phyloP scores from a whole-genome alignment of 129 eudicot species.

The Tagetes patula region DNA sequence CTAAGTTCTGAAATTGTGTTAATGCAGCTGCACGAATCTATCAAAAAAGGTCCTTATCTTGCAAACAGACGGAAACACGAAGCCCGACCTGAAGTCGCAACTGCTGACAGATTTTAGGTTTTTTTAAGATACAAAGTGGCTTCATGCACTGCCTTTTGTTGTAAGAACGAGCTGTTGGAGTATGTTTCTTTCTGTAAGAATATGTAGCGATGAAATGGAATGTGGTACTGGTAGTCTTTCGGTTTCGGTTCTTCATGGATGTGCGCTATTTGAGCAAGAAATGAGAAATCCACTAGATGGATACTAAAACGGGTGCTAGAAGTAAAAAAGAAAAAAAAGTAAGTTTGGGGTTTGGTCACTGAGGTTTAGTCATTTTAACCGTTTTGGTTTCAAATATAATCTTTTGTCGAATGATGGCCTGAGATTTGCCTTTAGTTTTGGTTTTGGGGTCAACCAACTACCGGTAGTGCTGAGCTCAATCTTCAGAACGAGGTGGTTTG shows the following conservation, averaged over 20 bases:
- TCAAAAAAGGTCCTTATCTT: conserved; percentile 80
- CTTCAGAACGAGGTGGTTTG: no score
- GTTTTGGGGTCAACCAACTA: no score
- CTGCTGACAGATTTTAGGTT: conserved; percentile 71
- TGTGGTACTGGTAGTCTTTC: not conserved
- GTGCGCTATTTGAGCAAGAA: not conserved
- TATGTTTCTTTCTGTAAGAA: conserved; percentile 1
- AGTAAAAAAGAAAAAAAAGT: not conserved
- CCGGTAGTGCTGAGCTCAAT: no score
- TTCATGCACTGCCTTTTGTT: not conserved
- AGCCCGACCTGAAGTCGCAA: conserved; percentile 74
- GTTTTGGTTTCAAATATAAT: no score
- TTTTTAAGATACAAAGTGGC: conserved; percentile 1
- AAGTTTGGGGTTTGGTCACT: no score
- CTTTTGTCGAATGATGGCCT: no score
- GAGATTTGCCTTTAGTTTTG: no score
- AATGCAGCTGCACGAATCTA: conserved; percentile 74
- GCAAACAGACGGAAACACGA: conserved; percentile 58
- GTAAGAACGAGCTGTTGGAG: not conserved
- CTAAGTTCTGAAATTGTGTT: not conserved
- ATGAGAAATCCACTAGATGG: not conserved
- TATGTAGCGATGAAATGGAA: not conserved
- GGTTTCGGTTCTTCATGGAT: not conserved
- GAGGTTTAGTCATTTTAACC: no score
- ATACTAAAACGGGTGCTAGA: not conserved